Evolutionary conservation across 768 basidiomycete genomes (phyloP).

Genomic region (Mycena crocata): DNA sequence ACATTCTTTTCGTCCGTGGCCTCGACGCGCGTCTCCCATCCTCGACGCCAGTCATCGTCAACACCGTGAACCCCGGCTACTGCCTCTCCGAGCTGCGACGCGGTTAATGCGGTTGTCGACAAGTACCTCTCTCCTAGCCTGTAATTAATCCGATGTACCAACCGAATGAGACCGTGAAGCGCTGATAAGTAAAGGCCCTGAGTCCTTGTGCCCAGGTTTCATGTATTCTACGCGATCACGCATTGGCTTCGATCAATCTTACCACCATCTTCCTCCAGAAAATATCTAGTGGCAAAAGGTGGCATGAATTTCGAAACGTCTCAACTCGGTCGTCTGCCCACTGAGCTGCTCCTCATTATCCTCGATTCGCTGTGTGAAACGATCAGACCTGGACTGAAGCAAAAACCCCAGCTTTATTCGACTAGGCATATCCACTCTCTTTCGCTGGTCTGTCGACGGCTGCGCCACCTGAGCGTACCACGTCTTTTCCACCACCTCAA

Average conservation of each 20-base stretch:
- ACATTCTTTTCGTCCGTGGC: slow-evolving; percentile 32
- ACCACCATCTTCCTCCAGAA: too few species aligned
- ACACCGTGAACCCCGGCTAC: slow-evolving; percentile 33
- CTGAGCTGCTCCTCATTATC: slow-evolving; percentile 19
- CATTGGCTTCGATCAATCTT: too few species aligned
- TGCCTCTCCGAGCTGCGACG: slow-evolving; percentile 33
- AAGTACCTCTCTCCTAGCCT: slow-evolving; percentile 42
- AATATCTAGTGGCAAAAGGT: not conserved
- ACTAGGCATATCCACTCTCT: slow-evolving; percentile 9
- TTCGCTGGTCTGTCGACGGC: not conserved
- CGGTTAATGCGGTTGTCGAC: not conserved
- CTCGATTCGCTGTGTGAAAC: not conserved
- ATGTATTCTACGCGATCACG: too few species aligned
- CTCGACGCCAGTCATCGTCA: slow-evolving; percentile 26
- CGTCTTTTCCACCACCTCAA: slow-evolving; percentile 12
- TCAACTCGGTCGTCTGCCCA: slow-evolving; percentile 9
- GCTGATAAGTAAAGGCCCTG: too few species aligned
- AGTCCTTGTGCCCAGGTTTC: too few species aligned
- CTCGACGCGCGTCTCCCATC: slow-evolving; percentile 17
- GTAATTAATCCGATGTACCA: too few species aligned
- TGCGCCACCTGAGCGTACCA: slow-evolving; percentile 8
- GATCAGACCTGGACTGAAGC: not conserved
- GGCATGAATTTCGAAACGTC: not conserved
- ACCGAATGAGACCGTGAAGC: too few species aligned
- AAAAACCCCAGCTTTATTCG: not conserved